Evolutionary conservation across 257 asterid species (phyloP).

Genomic region (Rubia yunnanensis): DNA sequence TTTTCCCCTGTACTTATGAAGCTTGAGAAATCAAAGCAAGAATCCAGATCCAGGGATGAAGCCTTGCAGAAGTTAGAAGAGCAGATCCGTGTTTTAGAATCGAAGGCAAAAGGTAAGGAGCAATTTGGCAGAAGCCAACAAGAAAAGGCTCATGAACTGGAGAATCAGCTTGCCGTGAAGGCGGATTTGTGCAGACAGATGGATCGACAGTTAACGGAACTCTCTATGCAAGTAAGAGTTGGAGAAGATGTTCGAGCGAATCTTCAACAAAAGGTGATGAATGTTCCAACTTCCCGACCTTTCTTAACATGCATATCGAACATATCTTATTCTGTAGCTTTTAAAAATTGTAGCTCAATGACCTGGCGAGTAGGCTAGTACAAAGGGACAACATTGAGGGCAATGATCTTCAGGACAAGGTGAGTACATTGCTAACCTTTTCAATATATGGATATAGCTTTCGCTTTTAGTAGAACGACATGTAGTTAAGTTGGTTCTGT

Average conservation of each 20-base stretch:
- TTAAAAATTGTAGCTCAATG: background rate
- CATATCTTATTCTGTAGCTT: background rate
- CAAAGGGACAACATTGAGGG: slow-evolving; percentile 2
- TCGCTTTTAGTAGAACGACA: background rate
- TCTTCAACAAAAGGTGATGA: slow-evolving; percentile 1
- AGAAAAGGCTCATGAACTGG: slow-evolving; percentile 1
- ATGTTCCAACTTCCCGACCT: background rate
- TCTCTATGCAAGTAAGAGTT: slow-evolving; percentile 9
- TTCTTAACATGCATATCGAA: background rate
- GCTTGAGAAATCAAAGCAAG: slow-evolving; percentile 8
- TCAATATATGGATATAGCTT: background rate
- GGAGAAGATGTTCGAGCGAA: slow-evolving; percentile 2
- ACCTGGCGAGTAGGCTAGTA: background rate
- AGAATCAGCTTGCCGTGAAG: background rate
- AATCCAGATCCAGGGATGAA: background rate
- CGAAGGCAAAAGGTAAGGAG: slow-evolving; percentile 4
- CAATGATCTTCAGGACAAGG: slow-evolving; percentile 4
- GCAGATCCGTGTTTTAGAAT: background rate
- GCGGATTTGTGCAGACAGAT: slow-evolving; percentile 37
- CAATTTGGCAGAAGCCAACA: slow-evolving; percentile 5
- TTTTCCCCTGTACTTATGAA: background rate
- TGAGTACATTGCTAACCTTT: background rate
- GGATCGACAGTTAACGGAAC: slow-evolving; percentile 19
- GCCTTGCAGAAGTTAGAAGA: slow-evolving; percentile 3
- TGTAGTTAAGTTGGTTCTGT: background rate